Base-by-base conservation (phyloP, 2,329 filamentous ascomycete species). In the Paecilomyces variotii region DNA sequence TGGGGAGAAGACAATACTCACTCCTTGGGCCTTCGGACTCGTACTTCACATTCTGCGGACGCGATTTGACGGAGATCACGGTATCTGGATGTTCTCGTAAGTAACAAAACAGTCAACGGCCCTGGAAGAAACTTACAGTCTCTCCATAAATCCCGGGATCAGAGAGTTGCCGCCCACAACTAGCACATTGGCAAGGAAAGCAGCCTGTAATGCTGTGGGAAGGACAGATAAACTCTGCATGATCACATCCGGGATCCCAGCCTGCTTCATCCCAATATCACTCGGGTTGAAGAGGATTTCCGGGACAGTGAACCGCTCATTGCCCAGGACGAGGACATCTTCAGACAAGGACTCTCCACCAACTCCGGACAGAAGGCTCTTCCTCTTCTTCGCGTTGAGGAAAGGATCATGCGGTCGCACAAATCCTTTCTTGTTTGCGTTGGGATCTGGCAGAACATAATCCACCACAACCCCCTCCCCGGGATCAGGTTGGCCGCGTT, bases 261-360 rank as follows among this genome's bases (percentile, higher is more conserved):
- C 86, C 67, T 96, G 90, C 53, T 85, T 84, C 73, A 97, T 85
- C 0, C 91, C 92, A 51, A 96, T 87, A 74, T 97, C 93, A 2
- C 83, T 82, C 0, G 94, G 94, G 57, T 83, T 88, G 76, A 99
- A 97, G 2, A 99, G 77, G 4, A 97, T 80, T 71, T 99, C 94
- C 0, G 94, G 93, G 0, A 96, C 88, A 1, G 85, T 80, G 70
- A 99, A 99, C 53, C 93, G 85, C 76, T 99, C 94, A 72, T 97
- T 97, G 3, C 90, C 87, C 9, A 99, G 80, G 0, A 91, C 90
- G 62, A 99, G 76, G 12, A 92, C 80, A 70, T 97, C 92, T 70
- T 97, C 93, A 26, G 80, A 79, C 10, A 73, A 73, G 51, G 75
- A 78, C 68, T 56, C 77, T 71, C 68, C 76, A 75, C 70, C 73